Percentiles rank a stretch among this genome's conserved stretches.
Conservation (phyloP, 306 rosid genomes). For the Quercus ilex region DNA sequence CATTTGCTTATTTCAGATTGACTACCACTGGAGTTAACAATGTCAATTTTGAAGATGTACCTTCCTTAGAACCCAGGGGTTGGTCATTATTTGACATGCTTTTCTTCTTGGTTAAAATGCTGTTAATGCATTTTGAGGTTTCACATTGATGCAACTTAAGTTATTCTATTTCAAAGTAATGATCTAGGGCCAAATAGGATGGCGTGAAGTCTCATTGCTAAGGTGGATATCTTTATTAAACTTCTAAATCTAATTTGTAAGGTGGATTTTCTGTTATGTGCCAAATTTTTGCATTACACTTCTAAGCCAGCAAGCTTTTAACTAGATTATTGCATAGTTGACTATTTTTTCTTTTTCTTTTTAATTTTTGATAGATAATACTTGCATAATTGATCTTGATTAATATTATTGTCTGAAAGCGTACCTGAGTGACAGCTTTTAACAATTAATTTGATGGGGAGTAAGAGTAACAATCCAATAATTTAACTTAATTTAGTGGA, state of each 20-base stretch:
- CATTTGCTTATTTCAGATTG: neutral
- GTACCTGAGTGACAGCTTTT: neutral
- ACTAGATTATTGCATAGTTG: neutral
- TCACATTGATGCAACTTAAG: neutral
- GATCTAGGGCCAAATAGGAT: neutral
- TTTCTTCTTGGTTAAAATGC: neutral
- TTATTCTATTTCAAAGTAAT: neutral
- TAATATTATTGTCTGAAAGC: neutral
- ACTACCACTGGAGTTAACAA: neutral
- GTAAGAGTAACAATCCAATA: too few relatives aligned
- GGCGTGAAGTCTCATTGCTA: neutral
- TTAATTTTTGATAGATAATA: too few relatives aligned
- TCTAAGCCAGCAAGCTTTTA: neutral
- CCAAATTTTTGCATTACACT: neutral
- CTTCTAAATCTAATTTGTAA: too few relatives aligned
- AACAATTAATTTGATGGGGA: neutral
- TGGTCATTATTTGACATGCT: neutral
- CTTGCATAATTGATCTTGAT: neutral
- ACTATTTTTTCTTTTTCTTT: too few relatives aligned
- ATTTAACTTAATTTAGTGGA: too few relatives aligned
- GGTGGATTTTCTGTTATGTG: neutral
- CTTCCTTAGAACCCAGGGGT: neutral
- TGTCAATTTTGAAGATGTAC: neutral
- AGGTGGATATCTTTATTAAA: neutral
- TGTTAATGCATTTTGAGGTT: neutral